Base-by-base conservation (phyloP, 1,284 basidiomycete genomes). In the Rhodotorula sp. region DNA sequence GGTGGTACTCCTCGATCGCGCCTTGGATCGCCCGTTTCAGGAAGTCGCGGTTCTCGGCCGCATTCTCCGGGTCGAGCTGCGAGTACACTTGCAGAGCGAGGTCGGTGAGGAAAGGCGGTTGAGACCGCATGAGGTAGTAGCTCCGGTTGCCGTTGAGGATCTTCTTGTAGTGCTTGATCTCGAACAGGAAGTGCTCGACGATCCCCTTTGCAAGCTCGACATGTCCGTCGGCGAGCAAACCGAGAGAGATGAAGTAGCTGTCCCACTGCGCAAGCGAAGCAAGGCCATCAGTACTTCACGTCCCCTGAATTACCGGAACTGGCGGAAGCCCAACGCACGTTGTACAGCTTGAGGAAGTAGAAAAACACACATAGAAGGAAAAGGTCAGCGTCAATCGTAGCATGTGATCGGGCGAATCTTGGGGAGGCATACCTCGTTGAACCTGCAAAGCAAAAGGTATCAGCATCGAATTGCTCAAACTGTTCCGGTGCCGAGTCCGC, bases 1-100 rank as follows among this genome's bases (percentile, higher is more conserved):
- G 93, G 84, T 98, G 94, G 81, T 99, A 99, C 80, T 99, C 95
- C 82, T 98, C 97, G 84, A 99, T 95, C 43, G 95, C 94, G 6
- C 95, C 93, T 79, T 91, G 90, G 72, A 99, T 97, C 3, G 94
- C 95, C 28, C 90, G 88, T 81, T 93, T 95, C 64, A 99, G 86
- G 94, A 95, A 99, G 61, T 84, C 84, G 60, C 90, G 90, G 84
- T 97, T 97, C 68, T 87, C 87, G 49, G 88, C 87, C 71, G 89
- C 84, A 76, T 95, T 89, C 6, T 88, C 89, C 43, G 91, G 89
- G 79, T 97, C 93, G 67, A 97, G 87, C 79, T 95, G 92, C 79
- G 95, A 94, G 84, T 92, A 99, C 80, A 98, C 95, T 81, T 98
- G 97, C 48, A 98, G 85, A 1, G 95, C 93, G 88, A 98, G 93